A percentile compares a stretch with the other conserved stretches of the same genome.
These are phyloP conservation scores for Hebeloma cylindrosporum DNA, from an alignment of 768 basidiomycete genomes.

Conservation along the genomic window DNA sequence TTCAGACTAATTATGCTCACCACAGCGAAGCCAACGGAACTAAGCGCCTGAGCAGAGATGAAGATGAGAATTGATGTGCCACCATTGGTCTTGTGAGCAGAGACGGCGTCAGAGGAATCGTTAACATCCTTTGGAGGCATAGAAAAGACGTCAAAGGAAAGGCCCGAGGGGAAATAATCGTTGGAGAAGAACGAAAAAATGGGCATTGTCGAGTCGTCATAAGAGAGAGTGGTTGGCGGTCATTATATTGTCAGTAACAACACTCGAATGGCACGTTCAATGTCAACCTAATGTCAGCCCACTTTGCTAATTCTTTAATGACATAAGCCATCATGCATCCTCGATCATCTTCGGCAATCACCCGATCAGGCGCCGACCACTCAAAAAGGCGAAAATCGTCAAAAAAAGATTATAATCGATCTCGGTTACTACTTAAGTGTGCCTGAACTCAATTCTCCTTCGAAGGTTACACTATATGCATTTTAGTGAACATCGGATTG, in stretches of 20 bases:
- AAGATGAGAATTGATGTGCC: conserved; percentile 29
- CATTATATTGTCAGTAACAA: too few species aligned
- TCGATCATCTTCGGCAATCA: conserved; percentile 6
- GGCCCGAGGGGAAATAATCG: conserved; percentile 12
- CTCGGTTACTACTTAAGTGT: too few species aligned
- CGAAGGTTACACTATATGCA: too few species aligned
- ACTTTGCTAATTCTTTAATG: conserved; percentile 35
- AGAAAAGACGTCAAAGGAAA: conserved; percentile 12
- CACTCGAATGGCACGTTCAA: conserved; percentile 12
- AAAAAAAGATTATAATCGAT: too few species aligned
- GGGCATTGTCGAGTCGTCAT: conserved; percentile 17
- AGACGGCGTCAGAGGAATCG: conserved; percentile 10
- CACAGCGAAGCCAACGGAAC: conserved; percentile 39
- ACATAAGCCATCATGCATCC: conserved; percentile 27
- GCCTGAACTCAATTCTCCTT: too few species aligned
- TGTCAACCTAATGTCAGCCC: conserved; percentile 34
- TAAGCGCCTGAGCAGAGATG: conserved; percentile 33
- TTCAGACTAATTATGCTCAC: conserved; percentile 25
- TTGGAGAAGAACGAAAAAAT: conserved; percentile 6
- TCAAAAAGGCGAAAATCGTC: neutral
- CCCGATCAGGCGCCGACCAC: neutral
- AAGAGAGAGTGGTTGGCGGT: too few species aligned
- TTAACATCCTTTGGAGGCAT: conserved; percentile 20
- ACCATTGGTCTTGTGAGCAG: conserved; percentile 11
- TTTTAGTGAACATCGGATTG: too few species aligned